phyloP scores from a whole-genome alignment of 1,139 yeast species.

The Geotrichum europaeum region DNA sequence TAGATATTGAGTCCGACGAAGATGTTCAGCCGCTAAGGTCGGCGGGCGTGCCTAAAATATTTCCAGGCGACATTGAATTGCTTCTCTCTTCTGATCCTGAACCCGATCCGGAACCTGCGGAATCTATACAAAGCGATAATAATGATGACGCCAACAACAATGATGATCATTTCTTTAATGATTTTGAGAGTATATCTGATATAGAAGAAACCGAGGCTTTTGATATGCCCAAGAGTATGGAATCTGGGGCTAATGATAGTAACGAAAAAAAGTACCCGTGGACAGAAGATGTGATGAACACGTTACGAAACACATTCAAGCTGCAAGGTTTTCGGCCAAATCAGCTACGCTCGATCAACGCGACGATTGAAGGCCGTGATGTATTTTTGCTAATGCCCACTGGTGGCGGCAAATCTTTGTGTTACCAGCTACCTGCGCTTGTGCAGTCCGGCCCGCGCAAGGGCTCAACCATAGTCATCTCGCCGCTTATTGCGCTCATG shows the following conservation, averaged over 20 bases:
- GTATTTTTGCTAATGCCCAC: constrained; percentile 98
- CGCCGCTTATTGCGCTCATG: constrained; percentile 94
- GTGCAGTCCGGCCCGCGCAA: constrained; percentile 60
- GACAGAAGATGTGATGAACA: constrained; percentile 58
- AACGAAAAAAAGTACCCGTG: constrained; percentile 41
- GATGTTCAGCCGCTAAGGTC: not conserved
- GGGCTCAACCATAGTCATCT: constrained; percentile 87
- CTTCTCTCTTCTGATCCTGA: not conserved
- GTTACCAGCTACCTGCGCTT: constrained; percentile 92
- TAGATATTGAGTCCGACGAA: constrained; percentile 5
- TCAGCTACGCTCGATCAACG: constrained; percentile 80
- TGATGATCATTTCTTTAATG: not conserved
- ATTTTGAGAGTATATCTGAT: constrained; percentile 6
- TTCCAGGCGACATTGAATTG: not conserved
- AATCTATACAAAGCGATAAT: not conserved
- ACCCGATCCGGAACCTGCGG: not conserved
- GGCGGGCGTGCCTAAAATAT: not conserved
- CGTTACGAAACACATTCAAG: constrained; percentile 55
- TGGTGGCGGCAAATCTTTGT: constrained; percentile 96
- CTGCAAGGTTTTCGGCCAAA: constrained; percentile 68
- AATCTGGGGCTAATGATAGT: not conserved
- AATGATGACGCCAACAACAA: not conserved
- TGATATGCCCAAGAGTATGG: not conserved
- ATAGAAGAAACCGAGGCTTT: constrained; percentile 5
- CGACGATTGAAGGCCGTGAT: constrained; percentile 75